These are phyloP conservation scores for Serendipita sp. DNA, from an alignment of 768 basidiomycete genomes.

Conservation along the genomic window DNA sequence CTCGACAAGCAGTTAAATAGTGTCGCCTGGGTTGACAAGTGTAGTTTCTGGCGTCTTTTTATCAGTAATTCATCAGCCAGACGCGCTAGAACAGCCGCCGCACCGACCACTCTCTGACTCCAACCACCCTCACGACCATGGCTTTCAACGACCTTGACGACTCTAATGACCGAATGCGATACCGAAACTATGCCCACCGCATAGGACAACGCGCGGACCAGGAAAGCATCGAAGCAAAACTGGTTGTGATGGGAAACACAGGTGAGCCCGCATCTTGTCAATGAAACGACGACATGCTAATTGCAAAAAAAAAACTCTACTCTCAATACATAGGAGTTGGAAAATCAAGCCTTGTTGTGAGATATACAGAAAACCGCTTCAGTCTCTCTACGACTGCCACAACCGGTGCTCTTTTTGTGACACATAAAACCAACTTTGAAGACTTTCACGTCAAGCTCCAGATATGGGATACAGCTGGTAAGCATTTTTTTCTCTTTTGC, in stretches of 20 bases:
- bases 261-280: constrained; percentile 22
- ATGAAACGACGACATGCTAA: too few species aligned
- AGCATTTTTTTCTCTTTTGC: background rate
- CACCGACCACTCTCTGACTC: too few species aligned
- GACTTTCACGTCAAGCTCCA: constrained; percentile 59
- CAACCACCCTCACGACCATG: background rate
- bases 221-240: constrained; percentile 75
- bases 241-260: constrained; percentile 83
- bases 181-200: constrained; percentile 5
- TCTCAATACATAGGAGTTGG: constrained; percentile 48
- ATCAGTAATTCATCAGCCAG: too few species aligned
- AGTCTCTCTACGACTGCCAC: constrained; percentile 80
- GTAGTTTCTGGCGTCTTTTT: too few species aligned
- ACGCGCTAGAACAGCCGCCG: too few species aligned
- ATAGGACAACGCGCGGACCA: background rate
- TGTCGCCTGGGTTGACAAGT: too few species aligned
- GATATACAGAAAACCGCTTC: constrained; percentile 84
- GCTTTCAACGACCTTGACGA: background rate
- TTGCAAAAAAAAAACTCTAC: background rate
- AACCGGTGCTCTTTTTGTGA: constrained; percentile 84
- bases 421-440: constrained; percentile 77
- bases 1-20: too few species aligned
- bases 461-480: constrained; percentile 35
- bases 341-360: constrained; percentile 78
- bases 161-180: background rate